These are phyloP conservation scores for Protomyces pachydermus DNA, from an alignment of 1,139 yeast species.

Conservation along the genomic window DNA sequence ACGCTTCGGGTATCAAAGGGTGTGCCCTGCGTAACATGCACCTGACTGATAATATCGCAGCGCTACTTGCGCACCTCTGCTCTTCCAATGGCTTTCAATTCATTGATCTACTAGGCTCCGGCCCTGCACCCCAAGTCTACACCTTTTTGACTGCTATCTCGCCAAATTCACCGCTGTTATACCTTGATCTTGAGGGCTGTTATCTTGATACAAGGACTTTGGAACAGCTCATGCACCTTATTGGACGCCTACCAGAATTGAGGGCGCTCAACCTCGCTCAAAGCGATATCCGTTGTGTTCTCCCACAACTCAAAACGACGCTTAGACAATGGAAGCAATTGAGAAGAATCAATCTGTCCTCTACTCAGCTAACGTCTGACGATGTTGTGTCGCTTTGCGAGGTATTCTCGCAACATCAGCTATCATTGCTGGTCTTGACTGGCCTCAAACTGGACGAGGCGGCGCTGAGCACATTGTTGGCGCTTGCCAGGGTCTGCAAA, in stretches of 20 bases:
- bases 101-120: slow-evolving; percentile 4
- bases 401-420: neutral
- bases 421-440: neutral
- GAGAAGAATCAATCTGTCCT: slow-evolving; percentile 5
- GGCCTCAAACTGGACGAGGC: slow-evolving; percentile 6
- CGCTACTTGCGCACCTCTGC: slow-evolving; percentile 1
- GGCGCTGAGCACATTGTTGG: slow-evolving; percentile 12
- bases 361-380: neutral
- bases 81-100: neutral
- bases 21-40: neutral
- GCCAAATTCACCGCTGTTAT: slow-evolving; percentile 1
- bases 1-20: slow-evolving; percentile 1
- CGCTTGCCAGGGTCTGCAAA: slow-evolving; percentile 13
- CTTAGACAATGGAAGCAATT: slow-evolving; percentile 1
- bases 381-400: slow-evolving; percentile 12
- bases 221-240: neutral
- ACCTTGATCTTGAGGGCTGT: slow-evolving; percentile 6
- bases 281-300: neutral
- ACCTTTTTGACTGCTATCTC: neutral
- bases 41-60: neutral
- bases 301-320: neutral
- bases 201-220: neutral
- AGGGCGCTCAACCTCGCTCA: slow-evolving; percentile 11
- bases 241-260: slow-evolving; percentile 8
- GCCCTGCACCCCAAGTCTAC: neutral